Evolutionary conservation across 2,329 filamentous ascomycete species (phyloP), one percentile per base, ranked within the genome.

Genomic region (Alternaria triticimaculans): DNA sequence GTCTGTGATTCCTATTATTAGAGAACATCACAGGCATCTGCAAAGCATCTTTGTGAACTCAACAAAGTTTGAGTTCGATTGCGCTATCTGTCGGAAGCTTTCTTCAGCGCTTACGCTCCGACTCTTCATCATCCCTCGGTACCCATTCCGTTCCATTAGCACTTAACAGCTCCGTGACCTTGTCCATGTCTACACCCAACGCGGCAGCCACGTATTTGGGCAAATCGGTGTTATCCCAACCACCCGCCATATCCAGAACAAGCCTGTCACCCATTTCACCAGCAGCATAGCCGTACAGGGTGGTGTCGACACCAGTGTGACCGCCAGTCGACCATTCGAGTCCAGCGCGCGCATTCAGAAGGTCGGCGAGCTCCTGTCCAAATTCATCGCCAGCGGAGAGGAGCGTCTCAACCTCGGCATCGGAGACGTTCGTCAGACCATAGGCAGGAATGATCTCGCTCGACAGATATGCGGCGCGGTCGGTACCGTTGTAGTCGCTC

Each of bases 231-330:
- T 72, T 72, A 18, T 74, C 71, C 65, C 69, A 70, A 18, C 72
- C 68, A 6, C 70, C 70, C 12, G 70, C 65, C 71, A 73, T 73
- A 46, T 72, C 70, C 0, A 62, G 49, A 28, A 58, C 70, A 12
- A 72, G 46, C 11, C 66, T 65, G 4, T 62, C 62, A 0, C 69
- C 69, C 20, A 66, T 61, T 57, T 44, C 62, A 4, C 72, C 72
- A 41, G 28, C 64, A 12, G 63, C 80, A 43, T 82, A 80, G 5
- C 79, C 80, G 55, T 78, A 79, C 15, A 82, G 67, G 1, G 73
- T 78, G 21, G 80, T 72, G 61, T 82, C 81, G 25, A 77, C 73
- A 44, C 70, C 80, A 3, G 76, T 77, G 60, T 82, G 80, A 0
- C 79, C 80, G 9, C 75, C 72, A 4, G 79, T 81, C 6, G 73